Percentiles rank a stretch among this genome's conserved stretches.
phyloP scores from a whole-genome alignment of 1,284 basidiomycete genomes.

The Heterobasidion parviporum region DNA sequence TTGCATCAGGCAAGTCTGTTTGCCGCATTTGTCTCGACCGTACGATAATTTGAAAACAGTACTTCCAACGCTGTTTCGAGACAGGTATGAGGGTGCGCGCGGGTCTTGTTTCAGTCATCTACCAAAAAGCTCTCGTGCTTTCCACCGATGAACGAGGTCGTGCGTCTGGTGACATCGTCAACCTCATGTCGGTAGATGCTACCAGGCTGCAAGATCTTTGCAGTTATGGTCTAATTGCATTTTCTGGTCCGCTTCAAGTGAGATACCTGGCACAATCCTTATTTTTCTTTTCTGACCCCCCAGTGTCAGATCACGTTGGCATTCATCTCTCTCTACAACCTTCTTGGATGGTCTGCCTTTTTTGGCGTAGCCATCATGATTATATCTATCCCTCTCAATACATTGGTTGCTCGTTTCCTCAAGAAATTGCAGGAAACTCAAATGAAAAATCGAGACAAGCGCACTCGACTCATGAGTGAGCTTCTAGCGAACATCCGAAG shows the following conservation, averaged over 20 bases:
- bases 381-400: slow-evolving; percentile 75
- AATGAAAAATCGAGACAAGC: slow-evolving; percentile 85
- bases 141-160: slow-evolving; percentile 79
- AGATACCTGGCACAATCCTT: slow-evolving; percentile 1
- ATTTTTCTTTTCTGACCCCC: neutral
- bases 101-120: slow-evolving; percentile 80
- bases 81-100: slow-evolving; percentile 91
- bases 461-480: slow-evolving; percentile 75
- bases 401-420: slow-evolving; percentile 64
- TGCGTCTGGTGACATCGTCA: slow-evolving; percentile 88
- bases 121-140: slow-evolving; percentile 80
- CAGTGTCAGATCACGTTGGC: slow-evolving; percentile 67
- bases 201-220: slow-evolving; percentile 84
- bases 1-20: slow-evolving; percentile 65
- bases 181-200: slow-evolving; percentile 86
- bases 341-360: slow-evolving; percentile 90
- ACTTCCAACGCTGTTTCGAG: slow-evolving; percentile 37
- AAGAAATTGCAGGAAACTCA: slow-evolving; percentile 81
- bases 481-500: slow-evolving; percentile 87
- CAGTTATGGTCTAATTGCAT: slow-evolving; percentile 66
- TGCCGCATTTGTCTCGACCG: neutral
- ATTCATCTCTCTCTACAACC: slow-evolving; percentile 81
- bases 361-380: slow-evolving; percentile 92
- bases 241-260: slow-evolving; percentile 68
- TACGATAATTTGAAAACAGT: neutral